Evolutionary conservation across 1,284 basidiomycete genomes (phyloP), one percentile per base, ranked within the genome.

Genomic region (Lignosus rhinocerotis): DNA sequence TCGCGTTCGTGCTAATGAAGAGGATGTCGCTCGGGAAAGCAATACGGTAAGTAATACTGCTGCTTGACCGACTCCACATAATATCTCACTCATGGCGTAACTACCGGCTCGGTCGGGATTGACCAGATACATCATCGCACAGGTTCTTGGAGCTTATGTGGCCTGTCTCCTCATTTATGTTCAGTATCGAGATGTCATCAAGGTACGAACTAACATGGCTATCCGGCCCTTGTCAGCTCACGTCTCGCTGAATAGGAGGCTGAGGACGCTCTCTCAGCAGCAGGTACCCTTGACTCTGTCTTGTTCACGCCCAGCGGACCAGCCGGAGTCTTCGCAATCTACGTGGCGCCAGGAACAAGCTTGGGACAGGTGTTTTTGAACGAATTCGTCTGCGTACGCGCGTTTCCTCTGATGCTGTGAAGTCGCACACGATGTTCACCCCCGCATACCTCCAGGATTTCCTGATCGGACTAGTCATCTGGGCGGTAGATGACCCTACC

Each of bases 311-410:
- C 84, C 3, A 71, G 71, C 14, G 85, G 86, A 3, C 79, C 83
- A 0, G 85, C 80, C 10, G 87, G 87, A 5, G 80, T 84, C 52
- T 84, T 89, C 54, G 87, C 72, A 4, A 71, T 87, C 36, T 82
- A 79, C 56, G 72, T 79, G 6, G 60, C 72, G 3, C 75, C 81
- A 17, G 82, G 82, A 2, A 73, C 80, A 48, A 80, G 78, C 42
- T 69, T 88, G 10, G 73, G 76, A n/a, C 75, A 78, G n/a, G 79
- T 77, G 31, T 83, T 87, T 65, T 69, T 88, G 54, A 89, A 86
- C 66, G 87, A 89, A 61, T 86, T 87, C 63, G 73, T 86, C 41
- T 79, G 76, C 45, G 86, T 88, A 66, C 64, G 81, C 68, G 12
- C 32, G 30, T 31, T 39, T n/a, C 45, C 6, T 50, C 38, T n/a